Base-by-base conservation (phyloP, 2,329 filamentous ascomycete genomes). In the Alternaria angustiovoidea region DNA sequence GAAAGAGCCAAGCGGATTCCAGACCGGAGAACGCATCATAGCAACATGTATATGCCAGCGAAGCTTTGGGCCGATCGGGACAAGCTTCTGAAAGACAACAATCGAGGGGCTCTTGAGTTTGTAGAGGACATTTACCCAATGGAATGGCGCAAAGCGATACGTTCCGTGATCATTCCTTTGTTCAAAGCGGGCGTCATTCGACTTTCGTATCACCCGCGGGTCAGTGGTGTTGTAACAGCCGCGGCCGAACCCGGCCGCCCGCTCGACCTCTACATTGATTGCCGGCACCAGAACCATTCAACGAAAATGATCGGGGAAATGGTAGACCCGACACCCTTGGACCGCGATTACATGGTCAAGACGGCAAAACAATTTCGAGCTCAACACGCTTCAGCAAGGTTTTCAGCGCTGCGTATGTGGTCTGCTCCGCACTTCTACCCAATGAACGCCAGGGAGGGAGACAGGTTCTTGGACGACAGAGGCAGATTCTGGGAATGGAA, bases 371-470 rank as follows among this genome's bases (percentile, higher is more conserved):
- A 5, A n/a, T 81, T 81, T 65, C 65, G 71, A 5, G 20, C 41
- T 3, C 28, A 59, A 8, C 24, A 72, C 47, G 58, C 64, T 0
- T 51, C 60, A 5, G 78, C 80, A 14, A 70, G 71, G 6, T 85
- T 85, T 68, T 77, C 82, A 0, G 59, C 83, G 14, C 74, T 85
- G 2, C 74, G 80, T 6, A 62, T 84, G 46, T 85, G 82, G 82
- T 81, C 79, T 8, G 79, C 82, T 2, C 79, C 82, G 6, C 80
- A 83, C 66, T 85, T 84, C 72, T 85, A 81, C 65, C 82, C 83
- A 7, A 83, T 82, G 81, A 67, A 84, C 20, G 78, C 78, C 9
- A 55, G 64, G 12, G 66, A 80, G 80, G 78, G 46, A 75, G 80
- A 9, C 51, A 68, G 6, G 3, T 85, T 85, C 69, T 63, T 76